These are phyloP conservation scores for Debaryomycetaceae sp. DNA, from an alignment of 1,139 yeast genomes.

Conservation along the genomic window DNA sequence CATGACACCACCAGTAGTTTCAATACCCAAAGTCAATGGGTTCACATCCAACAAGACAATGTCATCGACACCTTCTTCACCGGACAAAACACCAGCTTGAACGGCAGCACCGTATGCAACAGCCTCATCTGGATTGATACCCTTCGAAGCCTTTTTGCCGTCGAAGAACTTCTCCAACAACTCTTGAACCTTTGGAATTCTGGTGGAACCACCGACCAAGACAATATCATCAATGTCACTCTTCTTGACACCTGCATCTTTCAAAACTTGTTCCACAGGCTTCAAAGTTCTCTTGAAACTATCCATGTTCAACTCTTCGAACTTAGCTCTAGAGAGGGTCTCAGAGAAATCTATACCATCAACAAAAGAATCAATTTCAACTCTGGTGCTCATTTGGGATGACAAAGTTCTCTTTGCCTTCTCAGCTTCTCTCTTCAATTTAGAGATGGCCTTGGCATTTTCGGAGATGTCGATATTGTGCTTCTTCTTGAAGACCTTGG, in stretches of 20 bases:
- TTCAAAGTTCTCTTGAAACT: constrained; percentile 84
- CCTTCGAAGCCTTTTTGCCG: constrained; percentile 92
- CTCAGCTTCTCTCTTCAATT: constrained; percentile 93
- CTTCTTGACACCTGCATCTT: constrained; percentile 82
- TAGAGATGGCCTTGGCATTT: constrained; percentile 78
- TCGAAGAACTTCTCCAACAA: constrained; percentile 81
- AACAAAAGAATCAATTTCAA: constrained; percentile 91
- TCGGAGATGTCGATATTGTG: constrained; percentile 70
- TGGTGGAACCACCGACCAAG: constrained; percentile 95
- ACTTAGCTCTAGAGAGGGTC: constrained; percentile 90
- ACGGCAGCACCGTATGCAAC: constrained; percentile 57
- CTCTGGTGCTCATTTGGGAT: constrained; percentile 83
- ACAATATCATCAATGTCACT: constrained; percentile 88
- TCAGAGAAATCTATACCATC: constrained; percentile 96
- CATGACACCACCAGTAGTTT: constrained; percentile 50
- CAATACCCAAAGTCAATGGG: constrained; percentile 49
- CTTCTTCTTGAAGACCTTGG: constrained; percentile 85
- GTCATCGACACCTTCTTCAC: constrained; percentile 54
- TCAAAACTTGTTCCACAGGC: constrained; percentile 90
- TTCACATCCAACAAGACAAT: constrained; percentile 48
- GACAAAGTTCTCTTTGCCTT: constrained; percentile 95
- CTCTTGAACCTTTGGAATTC: constrained; percentile 96
- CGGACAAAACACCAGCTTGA: constrained; percentile 93
- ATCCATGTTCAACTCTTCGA: constrained; percentile 87
- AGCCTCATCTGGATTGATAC: constrained; percentile 87